These are phyloP conservation scores for Sistotremastrum suecicum DNA, from an alignment of 768 basidiomycete species.

Conservation along the genomic window DNA sequence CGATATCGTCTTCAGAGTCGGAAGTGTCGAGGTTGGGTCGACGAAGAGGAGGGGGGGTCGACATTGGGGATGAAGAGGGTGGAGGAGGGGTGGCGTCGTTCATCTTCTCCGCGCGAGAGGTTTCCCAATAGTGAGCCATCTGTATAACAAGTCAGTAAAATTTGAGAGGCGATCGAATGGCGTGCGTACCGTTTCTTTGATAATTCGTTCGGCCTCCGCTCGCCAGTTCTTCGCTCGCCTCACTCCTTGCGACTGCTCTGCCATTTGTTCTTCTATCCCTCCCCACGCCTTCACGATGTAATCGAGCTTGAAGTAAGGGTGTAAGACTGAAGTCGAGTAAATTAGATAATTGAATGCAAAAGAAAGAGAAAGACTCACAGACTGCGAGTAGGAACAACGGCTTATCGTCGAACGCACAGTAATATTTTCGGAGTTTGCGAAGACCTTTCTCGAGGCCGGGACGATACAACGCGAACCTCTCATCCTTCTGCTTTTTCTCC, in stretches of 20 bases:
- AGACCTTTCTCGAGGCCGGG: constrained; percentile 11
- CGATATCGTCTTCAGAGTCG: no score
- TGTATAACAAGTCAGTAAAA: no score
- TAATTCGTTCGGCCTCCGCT: constrained; percentile 5
- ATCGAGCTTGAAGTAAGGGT: constrained; percentile 19
- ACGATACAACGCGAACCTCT: constrained; percentile 8
- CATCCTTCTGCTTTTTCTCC: constrained; percentile 11
- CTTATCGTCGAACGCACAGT: constrained; percentile 8
- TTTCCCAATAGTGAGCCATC: no score
- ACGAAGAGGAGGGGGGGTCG: no score
- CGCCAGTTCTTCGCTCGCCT: constrained; percentile 7
- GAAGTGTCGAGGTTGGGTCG: no score
- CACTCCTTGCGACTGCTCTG: constrained; percentile 3
- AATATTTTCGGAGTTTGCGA: constrained; percentile 14
- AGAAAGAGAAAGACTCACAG: constrained; percentile 11
- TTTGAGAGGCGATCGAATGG: no score
- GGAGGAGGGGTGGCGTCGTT: no score
- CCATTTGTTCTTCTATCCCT: constrained; percentile 12
- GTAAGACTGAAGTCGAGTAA: constrained; percentile 10
- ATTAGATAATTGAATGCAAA: background rate
- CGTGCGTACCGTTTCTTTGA: constrained; percentile 6
- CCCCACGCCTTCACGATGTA: constrained; percentile 18
- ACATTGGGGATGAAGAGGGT: no score
- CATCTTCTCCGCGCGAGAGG: no score
- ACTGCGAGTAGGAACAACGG: constrained; percentile 12